These are phyloP conservation scores for Haplosporangium gracile DNA, from an alignment of 192 early-diverging fungal genomes.

Conservation along the genomic window DNA sequence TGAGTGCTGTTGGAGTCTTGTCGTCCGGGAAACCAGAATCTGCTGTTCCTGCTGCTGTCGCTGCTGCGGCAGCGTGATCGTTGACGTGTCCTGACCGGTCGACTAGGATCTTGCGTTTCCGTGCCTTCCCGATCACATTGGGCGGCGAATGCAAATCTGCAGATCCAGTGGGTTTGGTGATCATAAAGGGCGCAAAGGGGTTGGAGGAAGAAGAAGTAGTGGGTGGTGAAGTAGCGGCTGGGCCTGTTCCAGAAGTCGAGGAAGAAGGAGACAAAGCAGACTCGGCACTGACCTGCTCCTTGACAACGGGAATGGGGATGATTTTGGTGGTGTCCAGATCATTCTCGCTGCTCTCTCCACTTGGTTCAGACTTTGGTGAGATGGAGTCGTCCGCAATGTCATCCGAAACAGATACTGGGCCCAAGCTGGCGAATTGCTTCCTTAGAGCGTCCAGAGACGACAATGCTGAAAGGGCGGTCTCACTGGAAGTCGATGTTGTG, in stretches of 20 bases:
- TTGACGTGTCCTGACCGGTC: conserved; percentile 23
- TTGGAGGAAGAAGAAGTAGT: neutral
- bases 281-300: neutral
- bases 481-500: neutral
- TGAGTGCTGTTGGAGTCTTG: conserved; percentile 11
- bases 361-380: neutral
- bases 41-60: neutral
- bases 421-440: conserved; percentile 12
- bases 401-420: neutral
- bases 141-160: neutral
- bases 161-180: conserved; percentile 1
- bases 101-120: conserved; percentile 37
- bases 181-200: conserved; percentile 25
- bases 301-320: neutral
- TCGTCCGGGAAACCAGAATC: neutral
- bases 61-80: neutral
- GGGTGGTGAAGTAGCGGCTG: neutral
- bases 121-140: conserved; percentile 20
- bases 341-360: neutral
- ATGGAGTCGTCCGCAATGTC: neutral
- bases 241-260: neutral
- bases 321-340: neutral
- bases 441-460: conserved; percentile 30
- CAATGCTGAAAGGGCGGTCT: neutral
- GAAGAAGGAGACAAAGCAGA: neutral